phyloP scores from a whole-genome alignment of 2,329 filamentous ascomycete genomes.

The Neonectria faginata region DNA sequence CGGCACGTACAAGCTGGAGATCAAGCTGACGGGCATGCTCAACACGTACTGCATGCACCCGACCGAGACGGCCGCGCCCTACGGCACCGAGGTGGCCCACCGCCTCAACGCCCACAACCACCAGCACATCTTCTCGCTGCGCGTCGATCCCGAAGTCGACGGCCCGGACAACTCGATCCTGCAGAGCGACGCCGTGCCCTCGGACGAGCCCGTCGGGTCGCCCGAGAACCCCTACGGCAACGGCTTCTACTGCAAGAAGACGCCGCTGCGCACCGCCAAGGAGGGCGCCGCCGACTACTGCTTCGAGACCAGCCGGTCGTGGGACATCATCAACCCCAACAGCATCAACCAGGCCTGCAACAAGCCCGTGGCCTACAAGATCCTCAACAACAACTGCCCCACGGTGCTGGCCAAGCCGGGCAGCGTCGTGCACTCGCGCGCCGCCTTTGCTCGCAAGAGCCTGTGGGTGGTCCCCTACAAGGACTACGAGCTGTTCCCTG shows the following conservation, averaged over 20 bases:
- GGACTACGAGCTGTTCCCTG: constrained; percentile 86
- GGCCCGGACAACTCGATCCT: constrained; percentile 73
- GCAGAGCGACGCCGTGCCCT: constrained; percentile 79
- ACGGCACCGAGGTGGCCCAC: constrained; percentile 72
- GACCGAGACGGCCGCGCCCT: constrained; percentile 59
- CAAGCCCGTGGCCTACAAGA: constrained; percentile 88
- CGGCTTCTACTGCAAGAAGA: constrained; percentile 87
- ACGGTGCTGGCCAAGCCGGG: constrained; percentile 83
- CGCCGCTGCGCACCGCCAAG: constrained; percentile 77
- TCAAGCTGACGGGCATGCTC: constrained; percentile 66
- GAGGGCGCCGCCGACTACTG: constrained; percentile 83
- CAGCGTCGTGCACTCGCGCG: constrained; percentile 87
- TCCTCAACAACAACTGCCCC: constrained; percentile 87
- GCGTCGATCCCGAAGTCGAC: constrained; percentile 74
- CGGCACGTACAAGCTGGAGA: constrained; percentile 73
- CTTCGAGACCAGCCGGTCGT: constrained; percentile 81
- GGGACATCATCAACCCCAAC: constrained; percentile 89
- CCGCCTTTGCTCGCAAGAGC: constrained; percentile 77
- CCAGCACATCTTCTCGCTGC: constrained; percentile 76
- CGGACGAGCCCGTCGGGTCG: constrained; percentile 80
- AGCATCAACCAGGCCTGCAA: constrained; percentile 86
- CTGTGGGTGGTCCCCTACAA: constrained; percentile 64
- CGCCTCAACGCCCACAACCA: constrained; percentile 75
- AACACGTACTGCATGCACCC: constrained; percentile 57
- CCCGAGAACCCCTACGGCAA: constrained; percentile 90